A percentile compares a stretch with the other conserved stretches of the same genome.
Evolutionary conservation across 164 flowering plant species (phyloP).

Genomic region (grape (Vitis vinifera)): DNA sequence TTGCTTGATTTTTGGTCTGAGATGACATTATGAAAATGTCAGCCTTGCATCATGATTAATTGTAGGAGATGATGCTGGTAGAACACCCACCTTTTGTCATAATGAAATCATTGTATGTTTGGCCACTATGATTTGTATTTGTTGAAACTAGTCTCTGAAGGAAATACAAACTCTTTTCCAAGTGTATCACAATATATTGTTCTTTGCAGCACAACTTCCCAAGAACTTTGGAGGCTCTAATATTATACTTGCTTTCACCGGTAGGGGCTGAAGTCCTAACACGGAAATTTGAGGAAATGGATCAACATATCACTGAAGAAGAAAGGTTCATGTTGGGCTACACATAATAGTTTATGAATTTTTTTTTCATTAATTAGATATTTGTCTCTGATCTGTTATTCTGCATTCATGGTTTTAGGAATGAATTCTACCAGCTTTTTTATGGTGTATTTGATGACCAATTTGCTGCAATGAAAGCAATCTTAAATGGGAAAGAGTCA

Average conservation of each 20-base stretch:
- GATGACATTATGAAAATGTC: background rate
- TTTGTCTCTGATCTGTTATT: background rate
- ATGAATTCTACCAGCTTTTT: constrained; percentile 66
- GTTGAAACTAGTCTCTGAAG: background rate
- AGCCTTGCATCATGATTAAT: background rate
- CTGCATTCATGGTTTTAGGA: constrained; percentile 45
- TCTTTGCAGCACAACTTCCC: constrained; percentile 78
- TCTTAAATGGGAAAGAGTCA: constrained; percentile 75
- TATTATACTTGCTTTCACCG: constrained; percentile 87
- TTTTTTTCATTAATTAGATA: background rate
- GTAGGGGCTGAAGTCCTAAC: constrained; percentile 91
- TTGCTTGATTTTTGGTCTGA: background rate
- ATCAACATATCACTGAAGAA: constrained; percentile 50
- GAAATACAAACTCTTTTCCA: background rate
- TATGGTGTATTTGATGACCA: constrained; percentile 89
- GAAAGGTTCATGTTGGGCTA: constrained; percentile 41
- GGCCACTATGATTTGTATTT: too few relatives aligned
- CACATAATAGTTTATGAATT: background rate
- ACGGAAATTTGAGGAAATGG: constrained; percentile 89
- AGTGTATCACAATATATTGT: background rate
- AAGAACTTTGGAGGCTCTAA: constrained; percentile 83
- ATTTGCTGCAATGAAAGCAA: constrained; percentile 77
- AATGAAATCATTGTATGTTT: background rate
- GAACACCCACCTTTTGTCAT: background rate
- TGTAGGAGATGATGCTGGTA: background rate